Base-by-base conservation (phyloP, 495 filamentous ascomycete genomes). In the Hypomontagnella monticulosa region DNA sequence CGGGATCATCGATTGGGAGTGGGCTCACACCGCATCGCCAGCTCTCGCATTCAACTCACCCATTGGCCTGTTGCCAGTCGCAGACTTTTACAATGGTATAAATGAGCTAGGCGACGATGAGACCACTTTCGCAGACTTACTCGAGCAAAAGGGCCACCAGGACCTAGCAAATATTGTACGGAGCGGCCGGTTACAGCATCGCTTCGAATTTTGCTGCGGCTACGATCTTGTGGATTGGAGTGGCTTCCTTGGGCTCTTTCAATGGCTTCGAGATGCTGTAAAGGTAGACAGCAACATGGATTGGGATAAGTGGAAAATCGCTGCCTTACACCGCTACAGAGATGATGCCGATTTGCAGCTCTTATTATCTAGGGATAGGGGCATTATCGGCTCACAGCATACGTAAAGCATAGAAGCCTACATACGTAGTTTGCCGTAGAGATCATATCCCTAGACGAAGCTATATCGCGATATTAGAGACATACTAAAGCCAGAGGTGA, bases 181-280 rank as follows among this genome's bases (percentile, higher is more conserved):
- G 48, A 71, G 71, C 18, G 75, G 76, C 10, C 70, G 72, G 12
- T 46, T 78, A 7, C 65, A 77, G 33, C 77, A 80, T 32, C 54
- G 70, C 20, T 75, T 80, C 36, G 67, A 60, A 15, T 81, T 80
- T 37, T 80, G 77, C 60, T 76, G 71, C 37, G 76, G 71, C 3
- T 78, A 77, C 47, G 70, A 79, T 61, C 73, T 77, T 15, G 57
- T 42, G 27, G 76, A 76, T 56, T 79, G 73, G 76, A 70, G 76
- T 15, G 73, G 79, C n/a, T 79, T 77, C 61, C 66, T 76, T n/a
- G 74, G 76, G 12, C 66, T 79, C 53, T 78, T 81, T 63, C 49
- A 61, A 7, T 76, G 79, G 20, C 70, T 79, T 10, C 52, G 75
- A 34, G 63, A 71, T 20, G 71, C 66, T 7, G 30, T 78, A 20